phyloP scores from a whole-genome alignment of 768 basidiomycete genomes.

The Pleurotus salmoneostramineus region DNA sequence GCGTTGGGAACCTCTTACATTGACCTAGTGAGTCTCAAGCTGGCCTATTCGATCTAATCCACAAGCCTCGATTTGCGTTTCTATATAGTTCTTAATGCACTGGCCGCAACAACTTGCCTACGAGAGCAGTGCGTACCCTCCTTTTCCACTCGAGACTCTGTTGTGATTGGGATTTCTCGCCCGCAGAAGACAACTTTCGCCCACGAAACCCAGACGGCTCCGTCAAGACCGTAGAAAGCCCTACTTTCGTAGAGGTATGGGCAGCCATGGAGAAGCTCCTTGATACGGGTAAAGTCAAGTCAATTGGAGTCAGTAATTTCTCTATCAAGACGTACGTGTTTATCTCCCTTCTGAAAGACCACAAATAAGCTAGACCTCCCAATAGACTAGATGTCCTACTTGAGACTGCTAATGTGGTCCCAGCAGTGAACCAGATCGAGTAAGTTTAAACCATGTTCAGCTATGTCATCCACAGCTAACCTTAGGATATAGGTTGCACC shows the following conservation, averaged over 20 bases:
- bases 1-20: constrained; percentile 41
- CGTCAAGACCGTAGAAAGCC: constrained; percentile 22
- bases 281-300: constrained; percentile 39
- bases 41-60: neutral
- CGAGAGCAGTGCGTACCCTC: constrained; percentile 18
- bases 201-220: constrained; percentile 29
- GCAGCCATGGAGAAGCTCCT: constrained; percentile 47
- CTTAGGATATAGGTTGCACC: constrained; percentile 32
- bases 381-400: constrained; percentile 33
- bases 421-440: constrained; percentile 49
- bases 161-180: neutral
- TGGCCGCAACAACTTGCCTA: constrained; percentile 38
- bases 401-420: constrained; percentile 35
- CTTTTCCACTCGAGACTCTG: neutral
- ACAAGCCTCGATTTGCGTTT: neutral
- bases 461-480: neutral
- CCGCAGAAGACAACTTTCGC: constrained; percentile 12
- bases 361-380: neutral
- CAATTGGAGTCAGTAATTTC: constrained; percentile 61
- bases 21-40: constrained; percentile 27
- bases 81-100: constrained; percentile 42
- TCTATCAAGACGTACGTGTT: constrained; percentile 46
- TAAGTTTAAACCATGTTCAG: constrained; percentile 14
- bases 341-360: neutral
- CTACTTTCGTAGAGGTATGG: constrained; percentile 41